These are phyloP conservation scores for Halophytophthora batemanensis DNA, from an alignment of 352 stramenopile species.

Conservation along the genomic window DNA sequence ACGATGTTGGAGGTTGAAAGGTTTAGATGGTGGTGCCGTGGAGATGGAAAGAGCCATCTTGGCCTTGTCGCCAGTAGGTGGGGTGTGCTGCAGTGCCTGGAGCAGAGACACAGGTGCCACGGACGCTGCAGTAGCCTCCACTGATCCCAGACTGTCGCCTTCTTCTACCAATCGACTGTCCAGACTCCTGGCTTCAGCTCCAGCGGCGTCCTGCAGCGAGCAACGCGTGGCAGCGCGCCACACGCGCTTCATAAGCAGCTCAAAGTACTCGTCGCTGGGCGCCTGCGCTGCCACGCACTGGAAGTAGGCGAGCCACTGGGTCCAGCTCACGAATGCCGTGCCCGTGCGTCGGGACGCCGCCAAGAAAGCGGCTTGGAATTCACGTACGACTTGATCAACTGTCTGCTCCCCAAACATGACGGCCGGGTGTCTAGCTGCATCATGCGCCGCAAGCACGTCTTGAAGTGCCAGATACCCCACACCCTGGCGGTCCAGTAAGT, in stretches of 20 bases:
- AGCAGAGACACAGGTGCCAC: slow-evolving; percentile 40
- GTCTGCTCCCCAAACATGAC: slow-evolving; percentile 74
- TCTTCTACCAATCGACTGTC: not conserved
- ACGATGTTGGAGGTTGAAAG: slow-evolving; percentile 17
- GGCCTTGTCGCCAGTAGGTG: slow-evolving; percentile 15
- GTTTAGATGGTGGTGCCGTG: slow-evolving; percentile 15
- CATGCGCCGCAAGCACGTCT: slow-evolving; percentile 49
- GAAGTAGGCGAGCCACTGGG: slow-evolving; percentile 76
- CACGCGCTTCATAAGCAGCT: slow-evolving; percentile 66
- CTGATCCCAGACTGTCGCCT: not conserved
- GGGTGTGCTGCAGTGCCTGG: slow-evolving; percentile 50
- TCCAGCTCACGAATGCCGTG: slow-evolving; percentile 57
- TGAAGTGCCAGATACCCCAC: slow-evolving; percentile 55
- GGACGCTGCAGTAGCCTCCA: slow-evolving; percentile 6
- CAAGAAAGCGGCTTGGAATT: slow-evolving; percentile 57
- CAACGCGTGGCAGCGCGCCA: slow-evolving; percentile 50
- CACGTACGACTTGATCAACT: slow-evolving; percentile 44
- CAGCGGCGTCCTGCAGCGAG: slow-evolving; percentile 32
- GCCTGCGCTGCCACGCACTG: slow-evolving; percentile 66
- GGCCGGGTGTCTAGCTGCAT: slow-evolving; percentile 51
- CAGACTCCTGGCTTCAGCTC: slow-evolving; percentile 5
- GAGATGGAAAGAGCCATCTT: slow-evolving; percentile 34
- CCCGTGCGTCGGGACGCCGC: slow-evolving; percentile 24
- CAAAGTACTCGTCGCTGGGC: slow-evolving; percentile 76
- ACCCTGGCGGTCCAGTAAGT: slow-evolving; percentile 54